Evolutionary conservation across 1,284 basidiomycete species (phyloP).

Genomic region (Wallemia hederae): DNA sequence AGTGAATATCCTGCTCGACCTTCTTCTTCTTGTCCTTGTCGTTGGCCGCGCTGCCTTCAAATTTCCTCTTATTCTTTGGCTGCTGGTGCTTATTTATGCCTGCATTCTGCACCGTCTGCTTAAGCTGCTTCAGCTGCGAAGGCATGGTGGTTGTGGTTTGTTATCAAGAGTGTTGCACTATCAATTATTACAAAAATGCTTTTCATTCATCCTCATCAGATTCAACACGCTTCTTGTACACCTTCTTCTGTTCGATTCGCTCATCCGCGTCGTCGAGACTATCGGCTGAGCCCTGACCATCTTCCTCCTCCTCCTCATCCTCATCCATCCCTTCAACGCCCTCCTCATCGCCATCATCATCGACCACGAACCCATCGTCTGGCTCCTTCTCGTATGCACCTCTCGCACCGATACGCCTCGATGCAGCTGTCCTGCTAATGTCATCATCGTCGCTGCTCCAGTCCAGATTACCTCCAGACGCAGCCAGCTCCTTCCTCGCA

Average conservation of each 20-base stretch:
- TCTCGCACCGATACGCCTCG: neutral
- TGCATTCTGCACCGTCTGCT: neutral
- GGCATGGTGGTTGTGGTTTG: too few species aligned
- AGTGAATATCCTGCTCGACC: constrained; percentile 7
- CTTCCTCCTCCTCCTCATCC: neutral
- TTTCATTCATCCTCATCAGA: neutral
- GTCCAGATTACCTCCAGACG: neutral
- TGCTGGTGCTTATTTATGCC: neutral
- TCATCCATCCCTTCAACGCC: neutral
- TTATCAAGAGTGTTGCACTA: too few species aligned
- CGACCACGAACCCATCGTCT: neutral
- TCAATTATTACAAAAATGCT: neutral
- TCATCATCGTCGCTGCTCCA: neutral
- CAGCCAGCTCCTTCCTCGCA: neutral
- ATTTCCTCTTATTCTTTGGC: neutral
- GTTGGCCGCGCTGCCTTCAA: neutral
- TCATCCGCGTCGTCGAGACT: neutral
- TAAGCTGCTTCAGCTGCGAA: neutral
- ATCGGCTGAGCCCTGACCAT: neutral
- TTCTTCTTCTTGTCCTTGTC: constrained; percentile 9
- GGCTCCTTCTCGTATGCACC: neutral
- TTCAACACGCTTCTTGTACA: neutral
- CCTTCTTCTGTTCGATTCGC: neutral
- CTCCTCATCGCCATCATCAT: neutral
- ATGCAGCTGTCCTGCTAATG: neutral